These are phyloP conservation scores for Venturia effusa DNA, from an alignment of 2,329 filamentous ascomycete genomes.

Conservation along the genomic window DNA sequence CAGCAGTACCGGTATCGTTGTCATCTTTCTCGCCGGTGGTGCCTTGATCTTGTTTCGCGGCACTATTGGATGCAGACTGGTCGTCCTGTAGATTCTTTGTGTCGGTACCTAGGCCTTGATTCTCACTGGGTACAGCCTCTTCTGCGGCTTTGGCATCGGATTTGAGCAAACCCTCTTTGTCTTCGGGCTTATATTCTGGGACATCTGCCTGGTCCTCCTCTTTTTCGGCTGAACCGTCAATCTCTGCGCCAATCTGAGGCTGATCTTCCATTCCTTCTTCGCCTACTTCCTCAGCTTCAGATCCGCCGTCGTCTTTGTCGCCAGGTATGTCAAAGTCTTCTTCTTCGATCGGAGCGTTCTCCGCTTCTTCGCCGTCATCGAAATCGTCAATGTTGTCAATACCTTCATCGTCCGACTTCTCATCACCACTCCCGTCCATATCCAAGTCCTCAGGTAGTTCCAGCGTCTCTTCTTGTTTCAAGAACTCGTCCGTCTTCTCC, in stretches of 20 bases:
- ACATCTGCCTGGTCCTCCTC: conserved; percentile 36
- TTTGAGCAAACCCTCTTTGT: conserved; percentile 35
- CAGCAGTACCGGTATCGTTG: conserved; percentile 51
- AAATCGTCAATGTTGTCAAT: conserved; percentile 39
- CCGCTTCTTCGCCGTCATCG: conserved; percentile 36
- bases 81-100: conserved; percentile 53
- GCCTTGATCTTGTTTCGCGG: conserved; percentile 53
- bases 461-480: conserved; percentile 70
- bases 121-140: conserved; percentile 53
- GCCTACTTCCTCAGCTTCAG: conserved; percentile 26
- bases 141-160: conserved; percentile 43
- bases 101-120: conserved; percentile 53
- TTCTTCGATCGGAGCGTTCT: conserved; percentile 26
- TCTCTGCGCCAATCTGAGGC: conserved; percentile 26
- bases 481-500: conserved; percentile 61
- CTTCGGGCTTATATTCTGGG: conserved; percentile 24
- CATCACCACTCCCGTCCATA: conserved; percentile 55
- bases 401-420: conserved; percentile 14
- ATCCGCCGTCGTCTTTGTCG: conserved; percentile 29
- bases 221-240: conserved; percentile 34
- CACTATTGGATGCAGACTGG: conserved; percentile 41
- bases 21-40: conserved; percentile 54
- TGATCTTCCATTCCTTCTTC: conserved; percentile 24
- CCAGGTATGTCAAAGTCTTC: conserved; percentile 34
- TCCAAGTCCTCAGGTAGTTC: conserved; percentile 85